These are phyloP conservation scores for Cucurbita ficifolia DNA, from an alignment of 306 rosid species.

Conservation along the genomic window DNA sequence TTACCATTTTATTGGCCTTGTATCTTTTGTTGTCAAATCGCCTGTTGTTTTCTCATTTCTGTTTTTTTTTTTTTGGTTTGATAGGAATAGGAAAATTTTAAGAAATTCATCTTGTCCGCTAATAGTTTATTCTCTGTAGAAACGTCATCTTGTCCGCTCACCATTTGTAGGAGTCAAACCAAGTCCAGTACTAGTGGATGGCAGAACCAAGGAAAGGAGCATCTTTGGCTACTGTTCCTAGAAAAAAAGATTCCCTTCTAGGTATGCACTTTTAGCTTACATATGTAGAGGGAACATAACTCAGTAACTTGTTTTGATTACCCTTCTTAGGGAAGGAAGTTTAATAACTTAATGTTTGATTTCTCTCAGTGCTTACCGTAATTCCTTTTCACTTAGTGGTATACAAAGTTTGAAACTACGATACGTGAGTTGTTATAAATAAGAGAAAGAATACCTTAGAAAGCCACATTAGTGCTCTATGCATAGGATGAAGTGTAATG, in stretches of 20 bases:
- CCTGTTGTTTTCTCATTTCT: no score
- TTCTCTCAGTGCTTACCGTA: neutral
- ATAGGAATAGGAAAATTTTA: neutral
- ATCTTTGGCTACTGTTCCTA: slow-evolving; percentile 31
- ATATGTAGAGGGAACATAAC: neutral
- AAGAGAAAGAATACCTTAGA: neutral
- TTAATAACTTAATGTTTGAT: neutral
- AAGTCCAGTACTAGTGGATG: slow-evolving; percentile 29
- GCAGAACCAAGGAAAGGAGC: slow-evolving; percentile 42
- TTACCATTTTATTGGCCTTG: neutral
- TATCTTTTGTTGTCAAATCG: no score
- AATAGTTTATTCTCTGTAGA: neutral
- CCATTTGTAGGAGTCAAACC: slow-evolving; percentile 11
- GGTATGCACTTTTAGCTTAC: slow-evolving; percentile 34
- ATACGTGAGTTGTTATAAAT: neutral
- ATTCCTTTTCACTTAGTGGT: neutral
- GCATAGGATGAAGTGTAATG: neutral
- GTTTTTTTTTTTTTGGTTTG: neutral
- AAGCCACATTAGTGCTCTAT: neutral
- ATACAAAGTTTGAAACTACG: neutral
- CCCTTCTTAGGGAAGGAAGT: neutral
- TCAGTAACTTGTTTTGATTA: neutral
- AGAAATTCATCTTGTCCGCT: neutral
- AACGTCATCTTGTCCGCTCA: neutral
- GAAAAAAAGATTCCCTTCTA: slow-evolving; percentile 32